A percentile compares a stretch with the other conserved stretches of the same genome.
Conservation (phyloP, 2,329 filamentous ascomycete genomes). For the Ophiostoma sp. region DNA sequence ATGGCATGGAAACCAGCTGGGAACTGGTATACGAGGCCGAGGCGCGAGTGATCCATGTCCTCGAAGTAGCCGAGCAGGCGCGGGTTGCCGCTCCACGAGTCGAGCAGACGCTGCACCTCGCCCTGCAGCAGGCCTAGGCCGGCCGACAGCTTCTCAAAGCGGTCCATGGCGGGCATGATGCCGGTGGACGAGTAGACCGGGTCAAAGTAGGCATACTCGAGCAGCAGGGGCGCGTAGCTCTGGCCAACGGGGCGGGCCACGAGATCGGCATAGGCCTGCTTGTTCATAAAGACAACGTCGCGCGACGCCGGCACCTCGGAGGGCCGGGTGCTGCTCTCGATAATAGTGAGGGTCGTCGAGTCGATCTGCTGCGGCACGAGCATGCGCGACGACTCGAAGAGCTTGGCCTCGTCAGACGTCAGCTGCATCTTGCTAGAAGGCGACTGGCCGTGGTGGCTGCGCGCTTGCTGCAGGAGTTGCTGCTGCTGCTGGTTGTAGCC, state of each 20-base stretch:
- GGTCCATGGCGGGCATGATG: slow-evolving; percentile 59
- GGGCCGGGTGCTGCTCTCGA: slow-evolving; percentile 33
- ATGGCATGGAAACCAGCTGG: slow-evolving; percentile 59
- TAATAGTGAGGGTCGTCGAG: slow-evolving; percentile 45
- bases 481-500: background rate
- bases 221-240: slow-evolving; percentile 52
- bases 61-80: slow-evolving; percentile 66
- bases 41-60: slow-evolving; percentile 61
- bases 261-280: slow-evolving; percentile 47
- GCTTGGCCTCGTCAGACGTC: slow-evolving; percentile 38
- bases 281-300: slow-evolving; percentile 49
- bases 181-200: slow-evolving; percentile 57
- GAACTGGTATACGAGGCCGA: slow-evolving; percentile 70
- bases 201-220: slow-evolving; percentile 65
- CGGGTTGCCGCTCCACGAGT: slow-evolving; percentile 57
- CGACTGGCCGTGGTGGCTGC: slow-evolving; percentile 24
- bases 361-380: slow-evolving; percentile 57
- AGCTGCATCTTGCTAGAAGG: slow-evolving; percentile 29
- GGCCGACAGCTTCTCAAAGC: slow-evolving; percentile 58
- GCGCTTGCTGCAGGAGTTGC: background rate
- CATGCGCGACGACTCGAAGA: slow-evolving; percentile 56
- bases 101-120: slow-evolving; percentile 42
- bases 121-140: slow-evolving; percentile 46
- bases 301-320: slow-evolving; percentile 37
- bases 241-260: slow-evolving; percentile 38